Base-by-base conservation (phyloP, 305 asterid genomes). In the Fraxinus greggii region DNA sequence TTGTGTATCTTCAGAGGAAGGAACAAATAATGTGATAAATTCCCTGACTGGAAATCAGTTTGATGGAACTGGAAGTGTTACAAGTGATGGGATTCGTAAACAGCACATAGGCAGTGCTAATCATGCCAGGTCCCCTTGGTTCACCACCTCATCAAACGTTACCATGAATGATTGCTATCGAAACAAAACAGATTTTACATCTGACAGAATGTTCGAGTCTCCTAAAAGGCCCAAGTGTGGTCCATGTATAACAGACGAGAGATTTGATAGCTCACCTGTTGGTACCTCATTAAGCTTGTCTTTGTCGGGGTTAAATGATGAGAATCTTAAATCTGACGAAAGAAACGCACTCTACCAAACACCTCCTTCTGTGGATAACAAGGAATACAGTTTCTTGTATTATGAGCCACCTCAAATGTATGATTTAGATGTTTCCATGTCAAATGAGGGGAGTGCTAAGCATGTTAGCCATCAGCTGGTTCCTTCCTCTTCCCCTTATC, bases 251-350 rank as follows among this genome's bases (percentile, higher is more conserved):
- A 74, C 83, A 23, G 82, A 84, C 51, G 82, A 83, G 80, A 79
- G 82, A 38, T 78, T 83, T 59, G 84, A 69, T 23, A 31, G 77
- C 61, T 84, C 89, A 1, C 87, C 88, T 45, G 88, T 89, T 76
- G 82, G 85, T 76, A 90, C 89, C 79, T 75, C 83, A 81, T 84
- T 92, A 86, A 89, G 91, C 80, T 88, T 92, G 87, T 87, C 95
- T 40, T 56, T 88, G 42, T 31, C 78, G 78, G 91, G 91, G 81
- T 84, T 38, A 72, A 83, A 84, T 1, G 80, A 80, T 23, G 90
- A 79, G 80, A 80, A 81, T 79, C 67, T 31, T 77, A 88, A 83
- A 70, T 56, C 81, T 85, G 84, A 85, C 79, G 86, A 92, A 84
- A 92, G 89, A 82, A 88, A 84, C 80, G 88, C 84, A 80, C 75